These are phyloP conservation scores for Yamadazyma scolyti DNA, from an alignment of 805 yeast genomes.

Conservation along the genomic window DNA sequence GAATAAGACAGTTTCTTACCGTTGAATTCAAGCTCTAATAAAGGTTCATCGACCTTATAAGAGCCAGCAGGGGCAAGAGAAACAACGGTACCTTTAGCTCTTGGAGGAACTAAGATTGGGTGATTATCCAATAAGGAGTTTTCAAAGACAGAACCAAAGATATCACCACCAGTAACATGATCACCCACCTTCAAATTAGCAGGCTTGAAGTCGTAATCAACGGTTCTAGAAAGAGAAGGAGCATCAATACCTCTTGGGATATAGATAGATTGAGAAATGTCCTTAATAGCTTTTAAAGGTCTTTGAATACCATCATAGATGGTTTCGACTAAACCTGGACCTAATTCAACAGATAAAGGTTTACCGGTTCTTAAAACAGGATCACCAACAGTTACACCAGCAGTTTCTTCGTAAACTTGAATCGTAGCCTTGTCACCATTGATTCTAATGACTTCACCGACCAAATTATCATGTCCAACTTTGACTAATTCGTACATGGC, in stretches of 20 bases:
- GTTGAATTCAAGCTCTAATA: constrained; percentile 92
- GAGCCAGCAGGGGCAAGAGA: constrained; percentile 87
- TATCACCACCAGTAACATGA: constrained; percentile 97
- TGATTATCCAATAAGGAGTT: constrained; percentile 91
- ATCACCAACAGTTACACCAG: constrained; percentile 99
- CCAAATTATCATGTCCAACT: constrained; percentile 95
- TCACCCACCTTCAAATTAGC: constrained; percentile 82
- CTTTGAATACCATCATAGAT: constrained; percentile 99
- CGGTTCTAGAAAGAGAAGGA: constrained; percentile 85
- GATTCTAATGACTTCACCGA: constrained; percentile 97
- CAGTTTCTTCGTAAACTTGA: constrained; percentile 98
- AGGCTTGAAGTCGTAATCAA: constrained; percentile 84
- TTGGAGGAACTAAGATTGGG: constrained; percentile 93
- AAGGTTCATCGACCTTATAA: constrained; percentile 83
- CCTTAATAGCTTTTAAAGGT: constrained; percentile 92
- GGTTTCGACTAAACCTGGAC: constrained; percentile 99
- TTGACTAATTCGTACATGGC: constrained; percentile 99
- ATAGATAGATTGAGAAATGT: constrained; percentile 83
- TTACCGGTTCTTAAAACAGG: constrained; percentile 98
- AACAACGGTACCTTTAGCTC: constrained; percentile 96
- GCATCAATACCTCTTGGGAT: constrained; percentile 98
- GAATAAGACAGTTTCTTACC: constrained; percentile 78
- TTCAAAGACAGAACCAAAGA: constrained; percentile 89
- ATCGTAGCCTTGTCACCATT: constrained; percentile 96
- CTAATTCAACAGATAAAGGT: constrained; percentile 97